Evolutionary conservation across 768 basidiomycete species (phyloP).

Genomic region (Antrodiella citrinella): DNA sequence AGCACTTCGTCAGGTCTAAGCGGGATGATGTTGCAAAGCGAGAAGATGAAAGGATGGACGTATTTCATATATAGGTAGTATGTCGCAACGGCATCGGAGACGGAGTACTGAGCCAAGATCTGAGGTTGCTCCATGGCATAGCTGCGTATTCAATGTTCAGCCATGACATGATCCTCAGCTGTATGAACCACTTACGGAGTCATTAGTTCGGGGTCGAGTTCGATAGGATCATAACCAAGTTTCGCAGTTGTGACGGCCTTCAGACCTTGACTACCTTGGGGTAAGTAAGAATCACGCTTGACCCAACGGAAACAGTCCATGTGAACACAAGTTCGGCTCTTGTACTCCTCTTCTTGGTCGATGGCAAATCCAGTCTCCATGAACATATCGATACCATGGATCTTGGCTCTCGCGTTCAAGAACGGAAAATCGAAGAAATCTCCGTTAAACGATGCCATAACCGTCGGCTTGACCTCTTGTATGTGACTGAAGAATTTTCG

Average conservation of each 20-base stretch:
- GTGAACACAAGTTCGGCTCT: constrained; percentile 85
- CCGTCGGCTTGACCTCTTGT: constrained; percentile 88
- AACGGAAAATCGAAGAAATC: constrained; percentile 99
- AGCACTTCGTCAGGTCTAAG: constrained; percentile 94
- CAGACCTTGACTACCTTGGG: constrained; percentile 96
- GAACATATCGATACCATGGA: constrained; percentile 95
- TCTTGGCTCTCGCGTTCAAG: constrained; percentile 74
- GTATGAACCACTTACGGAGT: constrained; percentile 71
- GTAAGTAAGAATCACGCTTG: constrained; percentile 96
- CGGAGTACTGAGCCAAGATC: constrained; percentile 91
- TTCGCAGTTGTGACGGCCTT: constrained; percentile 97
- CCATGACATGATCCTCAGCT: constrained; percentile 2
- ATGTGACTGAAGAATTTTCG: constrained; percentile 90
- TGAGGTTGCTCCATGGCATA: constrained; percentile 97
- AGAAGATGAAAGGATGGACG: constrained; percentile 99
- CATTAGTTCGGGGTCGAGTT: constrained; percentile 98
- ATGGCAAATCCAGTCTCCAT: constrained; percentile 88
- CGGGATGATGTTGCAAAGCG: constrained; percentile 97
- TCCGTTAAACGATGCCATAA: constrained; percentile 98
- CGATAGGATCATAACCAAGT: constrained; percentile 93
- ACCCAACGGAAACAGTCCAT: constrained; percentile 99
- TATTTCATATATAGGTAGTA: constrained; percentile 99
- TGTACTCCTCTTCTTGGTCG: constrained; percentile 92
- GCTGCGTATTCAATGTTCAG: constrained; percentile 31
- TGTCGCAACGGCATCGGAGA: constrained; percentile 99